Percentiles rank a stretch among this genome's conserved stretches.
Evolutionary conservation across 2,329 filamentous ascomycete species (phyloP).

Genomic region (Pestalotiopsis sp.): DNA sequence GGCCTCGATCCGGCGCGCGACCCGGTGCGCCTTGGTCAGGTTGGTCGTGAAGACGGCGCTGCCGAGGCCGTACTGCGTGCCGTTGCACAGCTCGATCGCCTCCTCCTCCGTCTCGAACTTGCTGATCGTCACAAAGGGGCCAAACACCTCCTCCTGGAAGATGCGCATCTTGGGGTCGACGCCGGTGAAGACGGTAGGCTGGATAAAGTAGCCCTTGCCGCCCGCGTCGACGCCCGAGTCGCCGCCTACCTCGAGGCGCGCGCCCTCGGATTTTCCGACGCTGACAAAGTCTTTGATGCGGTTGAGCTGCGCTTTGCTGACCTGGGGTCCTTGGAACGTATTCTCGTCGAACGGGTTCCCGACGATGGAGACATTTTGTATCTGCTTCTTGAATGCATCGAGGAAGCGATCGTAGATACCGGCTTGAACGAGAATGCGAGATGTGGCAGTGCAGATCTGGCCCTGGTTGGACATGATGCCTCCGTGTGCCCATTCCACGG

Average conservation of each 20-base stretch:
- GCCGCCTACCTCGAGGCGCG: conserved; percentile 66
- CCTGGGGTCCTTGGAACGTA: conserved; percentile 76
- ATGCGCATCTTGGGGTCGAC: conserved; percentile 45
- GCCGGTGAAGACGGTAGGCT: conserved; percentile 47
- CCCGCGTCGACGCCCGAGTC: conserved; percentile 3
- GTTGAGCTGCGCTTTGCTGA: conserved; percentile 72
- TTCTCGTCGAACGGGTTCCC: conserved; percentile 71
- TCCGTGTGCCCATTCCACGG: conserved; percentile 59
- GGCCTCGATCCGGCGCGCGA: conserved; percentile 61
- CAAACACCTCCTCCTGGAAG: conserved; percentile 51
- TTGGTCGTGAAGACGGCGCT: conserved; percentile 64
- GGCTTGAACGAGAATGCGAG: conserved; percentile 66
- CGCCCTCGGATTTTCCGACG: conserved; percentile 70
- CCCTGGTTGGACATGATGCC: conserved; percentile 64
- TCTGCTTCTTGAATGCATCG: conserved; percentile 60
- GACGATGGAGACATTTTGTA: conserved; percentile 59
- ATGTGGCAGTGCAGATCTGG: conserved; percentile 69
- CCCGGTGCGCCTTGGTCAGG: conserved; percentile 50
- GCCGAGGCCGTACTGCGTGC: conserved; percentile 63
- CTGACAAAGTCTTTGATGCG: conserved; percentile 72
- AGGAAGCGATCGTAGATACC: conserved; percentile 65
- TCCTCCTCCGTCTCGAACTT: conserved; percentile 45
- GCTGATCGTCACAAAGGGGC: conserved; percentile 44
- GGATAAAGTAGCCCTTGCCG: conserved; percentile 48
- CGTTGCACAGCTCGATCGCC: conserved; percentile 44